phyloP scores from a whole-genome alignment of 345 rosid species.

The Acer campestre region DNA sequence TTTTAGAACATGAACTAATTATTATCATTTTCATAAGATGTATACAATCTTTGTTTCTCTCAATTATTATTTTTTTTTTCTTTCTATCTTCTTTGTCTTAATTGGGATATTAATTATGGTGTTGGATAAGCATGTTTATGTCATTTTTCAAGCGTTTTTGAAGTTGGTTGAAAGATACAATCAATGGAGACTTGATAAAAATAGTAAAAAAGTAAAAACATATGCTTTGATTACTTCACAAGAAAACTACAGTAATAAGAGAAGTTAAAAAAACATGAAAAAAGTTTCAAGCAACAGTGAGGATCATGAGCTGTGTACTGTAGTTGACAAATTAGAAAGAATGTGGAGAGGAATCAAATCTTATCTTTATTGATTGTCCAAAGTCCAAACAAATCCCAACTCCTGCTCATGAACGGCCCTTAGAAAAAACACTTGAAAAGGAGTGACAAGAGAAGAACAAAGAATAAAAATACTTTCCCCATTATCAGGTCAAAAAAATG shows the following conservation, averaged over 20 bases:
- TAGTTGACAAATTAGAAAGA: slow-evolving; percentile 5
- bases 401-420: slow-evolving; percentile 24
- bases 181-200: not conserved
- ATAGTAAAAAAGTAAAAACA: not conserved
- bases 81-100: not conserved
- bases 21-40: too few relatives aligned
- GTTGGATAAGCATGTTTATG: slow-evolving; percentile 1
- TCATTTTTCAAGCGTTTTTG: not conserved
- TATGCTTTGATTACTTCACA: not conserved
- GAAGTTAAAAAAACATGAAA: not conserved
- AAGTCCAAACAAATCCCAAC: slow-evolving; percentile 32
- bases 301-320: not conserved
- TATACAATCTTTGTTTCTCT: not conserved
- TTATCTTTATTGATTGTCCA: slow-evolving; percentile 25
- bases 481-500: slow-evolving; percentile 49
- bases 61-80: too few relatives aligned
- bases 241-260: not conserved
- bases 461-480: slow-evolving; percentile 39
- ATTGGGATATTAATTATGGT: not conserved
- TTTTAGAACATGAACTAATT: too few relatives aligned
- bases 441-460: slow-evolving; percentile 31
- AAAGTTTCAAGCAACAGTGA: not conserved
- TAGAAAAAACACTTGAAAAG: slow-evolving; percentile 22
- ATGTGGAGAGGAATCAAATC: slow-evolving; percentile 19
- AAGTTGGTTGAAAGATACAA: not conserved